phyloP scores from a whole-genome alignment of 768 basidiomycete genomes.

The Pholiota microspora region DNA sequence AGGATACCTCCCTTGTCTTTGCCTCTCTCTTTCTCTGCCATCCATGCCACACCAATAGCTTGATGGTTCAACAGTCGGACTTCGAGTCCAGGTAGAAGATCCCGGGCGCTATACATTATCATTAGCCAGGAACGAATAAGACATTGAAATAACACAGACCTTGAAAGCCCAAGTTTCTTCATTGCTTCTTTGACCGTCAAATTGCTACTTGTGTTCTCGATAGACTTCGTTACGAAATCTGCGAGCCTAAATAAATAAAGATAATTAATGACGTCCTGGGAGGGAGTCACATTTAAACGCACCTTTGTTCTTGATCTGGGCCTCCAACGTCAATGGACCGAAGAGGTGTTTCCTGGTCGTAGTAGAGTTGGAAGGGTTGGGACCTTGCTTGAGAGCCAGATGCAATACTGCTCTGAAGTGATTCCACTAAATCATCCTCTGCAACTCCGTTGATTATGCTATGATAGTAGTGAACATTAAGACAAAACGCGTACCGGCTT shows the following conservation, averaged over 20 bases:
- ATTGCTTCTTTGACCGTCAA: slow-evolving; percentile 51
- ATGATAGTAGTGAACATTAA: too few relatives aligned
- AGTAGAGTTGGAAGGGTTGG: slow-evolving; percentile 40
- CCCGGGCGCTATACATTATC: slow-evolving; percentile 42
- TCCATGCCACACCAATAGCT: slow-evolving; percentile 77
- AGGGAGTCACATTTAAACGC: not conserved
- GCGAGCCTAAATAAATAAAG: slow-evolving; percentile 45
- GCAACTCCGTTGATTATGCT: not conserved
- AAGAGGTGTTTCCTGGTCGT: slow-evolving; percentile 48
- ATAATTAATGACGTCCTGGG: not conserved
- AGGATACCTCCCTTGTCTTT: slow-evolving; percentile 60
- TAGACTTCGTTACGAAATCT: slow-evolving; percentile 58
- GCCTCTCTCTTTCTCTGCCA: slow-evolving; percentile 61
- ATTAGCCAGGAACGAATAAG: not conserved
- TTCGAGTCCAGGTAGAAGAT: slow-evolving; percentile 66
- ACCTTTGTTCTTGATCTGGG: slow-evolving; percentile 54
- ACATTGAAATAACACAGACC: slow-evolving; percentile 32
- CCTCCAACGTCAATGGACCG: slow-evolving; percentile 56
- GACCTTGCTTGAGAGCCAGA: slow-evolving; percentile 1
- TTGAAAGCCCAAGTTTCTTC: slow-evolving; percentile 47
- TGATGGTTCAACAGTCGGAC: slow-evolving; percentile 74
- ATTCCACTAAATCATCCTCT: not conserved
- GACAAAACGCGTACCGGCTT: slow-evolving; percentile 8
- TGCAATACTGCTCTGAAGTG: not conserved
- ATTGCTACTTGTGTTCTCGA: slow-evolving; percentile 55